Percentiles rank a stretch among this genome's conserved stretches.
Conservation (phyloP, 768 basidiomycete species). For the Phaeotremella fagi region DNA sequence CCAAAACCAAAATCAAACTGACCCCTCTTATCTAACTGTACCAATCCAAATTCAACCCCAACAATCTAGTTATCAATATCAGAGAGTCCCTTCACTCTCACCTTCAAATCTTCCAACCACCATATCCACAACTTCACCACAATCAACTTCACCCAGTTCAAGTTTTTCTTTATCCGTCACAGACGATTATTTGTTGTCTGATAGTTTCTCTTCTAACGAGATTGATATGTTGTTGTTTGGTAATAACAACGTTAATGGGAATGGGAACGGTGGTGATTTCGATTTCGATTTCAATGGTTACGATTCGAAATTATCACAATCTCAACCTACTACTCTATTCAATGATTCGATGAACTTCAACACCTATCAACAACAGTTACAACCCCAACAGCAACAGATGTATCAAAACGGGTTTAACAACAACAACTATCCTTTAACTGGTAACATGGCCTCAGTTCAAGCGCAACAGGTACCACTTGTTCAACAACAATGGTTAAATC, state of each 20-base stretch:
- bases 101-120: slow-evolving; percentile 4
- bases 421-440: not conserved
- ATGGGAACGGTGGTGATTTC: not conserved
- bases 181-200: slow-evolving; percentile 28
- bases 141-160: slow-evolving; percentile 28
- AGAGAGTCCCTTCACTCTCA: slow-evolving; percentile 23
- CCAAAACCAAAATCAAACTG: slow-evolving; percentile 1
- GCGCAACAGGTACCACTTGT: not conserved
- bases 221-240: slow-evolving; percentile 24
- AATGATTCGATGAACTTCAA: slow-evolving; percentile 13
- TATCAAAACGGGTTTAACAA: no score
- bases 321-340: no score
- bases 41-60: not conserved
- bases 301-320: no score
- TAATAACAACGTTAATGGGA: not conserved
- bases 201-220: slow-evolving; percentile 22
- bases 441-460: not conserved
- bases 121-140: slow-evolving; percentile 20
- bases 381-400: no score
- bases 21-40: not conserved
- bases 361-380: slow-evolving; percentile 8
- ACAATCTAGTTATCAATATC: slow-evolving; percentile 1
- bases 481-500: not conserved
- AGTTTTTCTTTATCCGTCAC: slow-evolving; percentile 20
- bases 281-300: no score